Conservation (phyloP, 495 filamentous ascomycete genomes). For the Aspergillus bridgeri region DNA sequence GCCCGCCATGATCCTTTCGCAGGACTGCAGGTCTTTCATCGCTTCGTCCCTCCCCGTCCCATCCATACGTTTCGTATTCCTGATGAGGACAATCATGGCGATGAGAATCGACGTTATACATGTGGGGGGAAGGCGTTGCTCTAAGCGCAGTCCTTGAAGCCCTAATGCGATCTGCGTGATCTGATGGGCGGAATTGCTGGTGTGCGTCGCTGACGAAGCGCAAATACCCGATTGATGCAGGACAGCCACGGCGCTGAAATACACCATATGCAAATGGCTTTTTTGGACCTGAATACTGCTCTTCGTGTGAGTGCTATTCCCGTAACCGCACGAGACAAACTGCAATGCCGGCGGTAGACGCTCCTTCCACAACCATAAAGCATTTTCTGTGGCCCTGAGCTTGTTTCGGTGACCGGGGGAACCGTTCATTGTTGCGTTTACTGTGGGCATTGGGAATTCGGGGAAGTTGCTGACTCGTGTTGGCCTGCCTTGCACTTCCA, state of each 20-base stretch:
- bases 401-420: not conserved
- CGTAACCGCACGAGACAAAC: not conserved
- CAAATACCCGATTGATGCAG: constrained; percentile 19
- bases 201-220: constrained; percentile 18
- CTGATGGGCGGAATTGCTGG: constrained; percentile 17
- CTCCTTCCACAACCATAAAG: not conserved
- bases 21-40: constrained; percentile 12
- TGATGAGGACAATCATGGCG: not conserved
- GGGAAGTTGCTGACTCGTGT: too few relatives aligned
- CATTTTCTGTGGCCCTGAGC: not conserved
- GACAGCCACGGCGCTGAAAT: constrained; percentile 19
- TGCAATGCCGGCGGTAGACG: not conserved
- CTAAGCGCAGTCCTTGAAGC: constrained; percentile 10
- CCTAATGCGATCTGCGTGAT: constrained; percentile 17
- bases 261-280: constrained; percentile 19
- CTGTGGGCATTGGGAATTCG: not conserved
- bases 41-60: constrained; percentile 7
- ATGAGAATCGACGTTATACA: not conserved
- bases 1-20: constrained; percentile 15
- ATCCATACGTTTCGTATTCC: not conserved
- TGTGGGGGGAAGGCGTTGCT: not conserved
- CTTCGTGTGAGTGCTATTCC: not conserved
- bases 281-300: constrained; percentile 14
- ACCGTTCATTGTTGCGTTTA: not conserved
- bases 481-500: constrained; percentile 16